Conservation (phyloP, 1,284 basidiomycete genomes). For the Anthracocystis setariae region DNA sequence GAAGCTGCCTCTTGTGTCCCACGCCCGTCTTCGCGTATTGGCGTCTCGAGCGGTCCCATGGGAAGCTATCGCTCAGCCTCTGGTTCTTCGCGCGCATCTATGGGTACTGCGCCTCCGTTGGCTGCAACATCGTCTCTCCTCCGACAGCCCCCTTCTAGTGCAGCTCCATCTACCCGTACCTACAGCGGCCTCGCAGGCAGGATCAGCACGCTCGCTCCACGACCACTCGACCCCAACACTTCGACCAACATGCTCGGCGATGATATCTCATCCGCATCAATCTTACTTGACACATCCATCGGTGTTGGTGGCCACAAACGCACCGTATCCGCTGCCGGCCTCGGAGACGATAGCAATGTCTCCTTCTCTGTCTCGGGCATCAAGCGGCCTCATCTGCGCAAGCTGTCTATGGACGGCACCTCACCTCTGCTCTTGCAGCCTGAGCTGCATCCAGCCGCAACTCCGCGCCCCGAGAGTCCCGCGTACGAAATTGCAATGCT, state of each 20-base stretch:
- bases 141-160: constrained; percentile 24
- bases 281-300: constrained; percentile 31
- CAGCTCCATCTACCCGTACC: constrained; percentile 33
- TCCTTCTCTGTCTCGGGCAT: constrained; percentile 21
- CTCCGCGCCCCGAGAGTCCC: constrained; percentile 33
- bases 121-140: constrained; percentile 11
- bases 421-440: constrained; percentile 33
- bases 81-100: constrained; percentile 19
- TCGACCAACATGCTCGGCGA: constrained; percentile 27
- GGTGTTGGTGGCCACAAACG: constrained; percentile 26
- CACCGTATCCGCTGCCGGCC: constrained; percentile 30
- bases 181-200: constrained; percentile 29
- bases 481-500: constrained; percentile 53
- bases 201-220: constrained; percentile 34
- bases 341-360: constrained; percentile 24
- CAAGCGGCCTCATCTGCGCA: constrained; percentile 33
- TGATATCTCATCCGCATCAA: constrained; percentile 24
- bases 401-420: constrained; percentile 41
- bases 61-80: constrained; percentile 28
- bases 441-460: constrained; percentile 25
- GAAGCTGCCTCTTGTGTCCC: constrained; percentile 22
- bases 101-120: constrained; percentile 1
- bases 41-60: constrained; percentile 28
- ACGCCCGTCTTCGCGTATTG: constrained; percentile 34
- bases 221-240: constrained; percentile 27